Conservation (phyloP, 768 basidiomycete genomes). For the Macrolepiota fuliginosa region DNA sequence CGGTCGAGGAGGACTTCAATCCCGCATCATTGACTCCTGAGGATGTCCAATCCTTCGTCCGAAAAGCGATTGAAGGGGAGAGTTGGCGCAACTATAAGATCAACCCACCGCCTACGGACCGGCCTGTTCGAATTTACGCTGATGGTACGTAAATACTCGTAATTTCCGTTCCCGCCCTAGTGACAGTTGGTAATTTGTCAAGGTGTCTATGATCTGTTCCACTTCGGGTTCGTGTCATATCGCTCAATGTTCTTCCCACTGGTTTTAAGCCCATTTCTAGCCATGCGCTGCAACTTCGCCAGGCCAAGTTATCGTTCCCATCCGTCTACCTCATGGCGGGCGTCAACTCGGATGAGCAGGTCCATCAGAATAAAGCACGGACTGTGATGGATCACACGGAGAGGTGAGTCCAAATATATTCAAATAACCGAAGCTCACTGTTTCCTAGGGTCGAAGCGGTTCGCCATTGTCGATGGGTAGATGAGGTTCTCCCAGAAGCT, state of each 20-base stretch:
- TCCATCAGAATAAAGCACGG: slow-evolving; percentile 72
- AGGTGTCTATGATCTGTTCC: slow-evolving; percentile 97
- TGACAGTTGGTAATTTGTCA: slow-evolving; percentile 19
- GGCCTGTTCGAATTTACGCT: slow-evolving; percentile 89
- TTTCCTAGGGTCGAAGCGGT: slow-evolving; percentile 72
- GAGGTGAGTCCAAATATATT: slow-evolving; percentile 42
- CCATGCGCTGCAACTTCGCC: slow-evolving; percentile 92
- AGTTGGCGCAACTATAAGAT: slow-evolving; percentile 72
- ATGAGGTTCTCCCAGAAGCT: slow-evolving; percentile 86
- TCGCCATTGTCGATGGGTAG: slow-evolving; percentile 97
- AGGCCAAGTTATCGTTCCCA: slow-evolving; percentile 93
- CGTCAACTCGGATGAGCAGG: slow-evolving; percentile 88
- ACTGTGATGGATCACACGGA: slow-evolving; percentile 90
- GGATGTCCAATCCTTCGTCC: slow-evolving; percentile 80
- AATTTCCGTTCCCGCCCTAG: not conserved
- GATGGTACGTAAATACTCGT: slow-evolving; percentile 60
- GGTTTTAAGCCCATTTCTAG: slow-evolving; percentile 33
- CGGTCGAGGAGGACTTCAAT: slow-evolving; percentile 45
- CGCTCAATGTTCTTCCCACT: not conserved
- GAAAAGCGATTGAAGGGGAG: slow-evolving; percentile 72
- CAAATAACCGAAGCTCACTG: slow-evolving; percentile 2
- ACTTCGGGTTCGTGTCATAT: slow-evolving; percentile 70
- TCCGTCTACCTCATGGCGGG: slow-evolving; percentile 90
- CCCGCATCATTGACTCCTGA: slow-evolving; percentile 66
- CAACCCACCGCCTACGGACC: slow-evolving; percentile 74